These are phyloP conservation scores for Erodium maritimum DNA, from an alignment of 345 rosid species.

Conservation along the genomic window DNA sequence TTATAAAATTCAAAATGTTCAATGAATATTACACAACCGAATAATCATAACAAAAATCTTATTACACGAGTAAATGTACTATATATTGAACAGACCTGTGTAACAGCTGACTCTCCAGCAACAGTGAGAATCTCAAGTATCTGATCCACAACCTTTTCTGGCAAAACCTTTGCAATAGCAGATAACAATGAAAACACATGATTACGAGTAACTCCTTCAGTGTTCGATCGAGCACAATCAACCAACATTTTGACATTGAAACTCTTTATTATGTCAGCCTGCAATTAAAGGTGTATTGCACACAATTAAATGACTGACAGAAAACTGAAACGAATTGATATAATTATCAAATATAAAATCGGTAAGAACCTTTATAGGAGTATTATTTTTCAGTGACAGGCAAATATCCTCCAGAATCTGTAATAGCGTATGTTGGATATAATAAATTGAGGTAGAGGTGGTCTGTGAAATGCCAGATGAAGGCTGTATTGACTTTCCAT, in stretches of 20 bases:
- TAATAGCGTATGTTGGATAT: conserved; percentile 51
- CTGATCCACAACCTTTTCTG: conserved; percentile 53
- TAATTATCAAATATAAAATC: background rate
- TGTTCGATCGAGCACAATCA: conserved; percentile 42
- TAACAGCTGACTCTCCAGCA: conserved; percentile 66
- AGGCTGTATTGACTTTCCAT: conserved; percentile 26
- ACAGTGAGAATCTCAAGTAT: conserved; percentile 48
- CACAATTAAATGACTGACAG: background rate
- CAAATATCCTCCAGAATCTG: conserved; percentile 59
- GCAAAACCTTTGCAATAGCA: conserved; percentile 45
- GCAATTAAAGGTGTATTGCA: conserved; percentile 17
- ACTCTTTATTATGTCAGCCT: conserved; percentile 40
- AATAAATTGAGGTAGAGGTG: conserved; percentile 20
- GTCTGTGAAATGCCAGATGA: conserved; percentile 29
- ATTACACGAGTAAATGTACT: background rate
- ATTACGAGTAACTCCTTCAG: conserved; percentile 54
- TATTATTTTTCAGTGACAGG: conserved; percentile 23
- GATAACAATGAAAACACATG: conserved; percentile 53
- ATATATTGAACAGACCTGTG: conserved; percentile 50
- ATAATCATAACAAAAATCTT: background rate
- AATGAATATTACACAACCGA: background rate
- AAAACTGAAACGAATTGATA: conserved; percentile 5
- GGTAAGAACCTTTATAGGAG: conserved; percentile 39
- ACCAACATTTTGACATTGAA: conserved; percentile 53
- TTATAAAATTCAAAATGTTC: background rate